These are phyloP conservation scores for Lodderomyces beijingensis DNA, from an alignment of 1,139 yeast genomes.

Conservation along the genomic window DNA sequence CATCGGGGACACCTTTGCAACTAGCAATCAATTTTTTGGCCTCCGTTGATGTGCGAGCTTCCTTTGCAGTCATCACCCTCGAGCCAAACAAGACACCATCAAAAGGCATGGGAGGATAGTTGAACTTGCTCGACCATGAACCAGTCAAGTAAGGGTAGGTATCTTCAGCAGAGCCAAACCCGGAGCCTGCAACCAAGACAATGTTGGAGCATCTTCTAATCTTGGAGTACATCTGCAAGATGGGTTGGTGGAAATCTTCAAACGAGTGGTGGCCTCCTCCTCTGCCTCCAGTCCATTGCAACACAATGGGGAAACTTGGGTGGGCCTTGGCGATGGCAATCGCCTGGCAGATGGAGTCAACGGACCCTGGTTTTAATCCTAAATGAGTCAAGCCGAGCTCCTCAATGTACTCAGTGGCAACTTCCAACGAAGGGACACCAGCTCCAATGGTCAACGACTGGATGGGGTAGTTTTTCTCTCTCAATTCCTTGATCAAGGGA, in stretches of 20 bases:
- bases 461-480: slow-evolving; percentile 91
- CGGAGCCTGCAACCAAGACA: slow-evolving; percentile 93
- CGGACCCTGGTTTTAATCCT: slow-evolving; percentile 96
- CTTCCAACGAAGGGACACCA: slow-evolving; percentile 98
- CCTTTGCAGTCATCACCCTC: slow-evolving; percentile 96
- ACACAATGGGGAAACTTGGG: slow-evolving; percentile 91
- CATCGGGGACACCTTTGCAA: slow-evolving; percentile 86
- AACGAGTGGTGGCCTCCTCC: slow-evolving; percentile 99
- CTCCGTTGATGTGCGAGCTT: slow-evolving; percentile 88
- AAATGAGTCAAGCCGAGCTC: slow-evolving; percentile 89
- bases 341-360: slow-evolving; percentile 85
- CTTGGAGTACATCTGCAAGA: slow-evolving; percentile 90
- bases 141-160: slow-evolving; percentile 97
- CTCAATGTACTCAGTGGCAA: slow-evolving; percentile 92
- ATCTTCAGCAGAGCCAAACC: slow-evolving; percentile 95
- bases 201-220: slow-evolving; percentile 90
- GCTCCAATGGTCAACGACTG: slow-evolving; percentile 98
- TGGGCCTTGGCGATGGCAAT: slow-evolving; percentile 91
- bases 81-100: slow-evolving; percentile 97
- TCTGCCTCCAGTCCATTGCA: slow-evolving; percentile 99
- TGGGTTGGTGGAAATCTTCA: slow-evolving; percentile 98
- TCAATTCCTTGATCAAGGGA: slow-evolving; percentile 84
- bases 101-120: slow-evolving; percentile 97
- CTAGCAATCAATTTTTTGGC: slow-evolving; percentile 90
- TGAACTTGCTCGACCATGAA: slow-evolving; percentile 80